A percentile compares a stretch with the other conserved stretches of the same genome.
phyloP scores from a whole-genome alignment of 768 basidiomycete genomes.

The Amanita brunnescens region DNA sequence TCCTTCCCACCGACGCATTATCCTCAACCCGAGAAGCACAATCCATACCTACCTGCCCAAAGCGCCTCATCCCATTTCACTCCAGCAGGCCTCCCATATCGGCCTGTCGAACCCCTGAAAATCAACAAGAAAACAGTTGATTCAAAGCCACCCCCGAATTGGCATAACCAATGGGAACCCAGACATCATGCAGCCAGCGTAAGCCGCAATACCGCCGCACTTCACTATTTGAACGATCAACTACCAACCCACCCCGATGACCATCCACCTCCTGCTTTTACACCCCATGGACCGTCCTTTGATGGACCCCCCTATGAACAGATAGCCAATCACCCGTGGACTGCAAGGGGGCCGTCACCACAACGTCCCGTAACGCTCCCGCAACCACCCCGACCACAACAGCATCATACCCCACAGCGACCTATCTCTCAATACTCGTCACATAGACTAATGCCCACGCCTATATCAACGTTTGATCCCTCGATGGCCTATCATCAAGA shows the following conservation, averaged over 20 bases:
- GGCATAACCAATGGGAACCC: slow-evolving; percentile 7
- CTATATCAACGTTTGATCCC: slow-evolving; percentile 31
- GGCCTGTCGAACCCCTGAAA: slow-evolving; percentile 20
- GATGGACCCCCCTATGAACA: slow-evolving; percentile 25
- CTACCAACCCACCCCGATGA: not conserved
- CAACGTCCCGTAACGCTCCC: slow-evolving; percentile 17
- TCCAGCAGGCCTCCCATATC: not conserved
- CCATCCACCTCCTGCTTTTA: slow-evolving; percentile 26
- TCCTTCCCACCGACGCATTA: slow-evolving; percentile 2
- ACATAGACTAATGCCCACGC: slow-evolving; percentile 4
- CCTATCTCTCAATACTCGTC: slow-evolving; percentile 1
- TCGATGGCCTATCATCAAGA: slow-evolving; percentile 32
- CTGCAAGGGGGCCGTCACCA: slow-evolving; percentile 28
- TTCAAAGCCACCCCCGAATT: slow-evolving; percentile 14
- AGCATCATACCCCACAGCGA: not conserved
- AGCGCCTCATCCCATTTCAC: too few species aligned
- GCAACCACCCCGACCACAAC: not conserved
- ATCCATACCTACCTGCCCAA: not conserved
- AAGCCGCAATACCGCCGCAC: not conserved
- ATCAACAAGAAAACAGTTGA: slow-evolving; percentile 23
- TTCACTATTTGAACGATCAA: not conserved
- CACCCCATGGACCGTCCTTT: slow-evolving; percentile 22
- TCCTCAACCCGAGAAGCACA: not conserved
- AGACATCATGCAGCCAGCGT: slow-evolving; percentile 14
- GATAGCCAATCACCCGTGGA: slow-evolving; percentile 7